These are phyloP conservation scores for Fusarium hostae DNA, from an alignment of 2,329 filamentous ascomycete species.

Conservation along the genomic window DNA sequence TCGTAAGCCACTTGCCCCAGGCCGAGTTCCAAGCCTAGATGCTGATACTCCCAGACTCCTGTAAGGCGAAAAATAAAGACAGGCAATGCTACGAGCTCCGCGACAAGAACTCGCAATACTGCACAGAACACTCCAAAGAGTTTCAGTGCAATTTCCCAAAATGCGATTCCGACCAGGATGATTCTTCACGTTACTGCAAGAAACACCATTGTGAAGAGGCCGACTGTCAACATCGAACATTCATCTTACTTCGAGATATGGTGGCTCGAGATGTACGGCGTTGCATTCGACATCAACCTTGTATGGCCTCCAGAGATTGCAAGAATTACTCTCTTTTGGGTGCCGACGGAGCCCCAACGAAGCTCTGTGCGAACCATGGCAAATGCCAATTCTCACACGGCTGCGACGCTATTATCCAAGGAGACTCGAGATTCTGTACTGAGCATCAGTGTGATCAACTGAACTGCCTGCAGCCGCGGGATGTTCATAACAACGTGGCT, in stretches of 20 bases:
- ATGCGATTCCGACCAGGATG: slow-evolving; percentile 4
- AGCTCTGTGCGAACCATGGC: slow-evolving; percentile 24
- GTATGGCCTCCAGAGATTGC: slow-evolving; percentile 12
- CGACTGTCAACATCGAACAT: neutral
- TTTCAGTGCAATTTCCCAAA: neutral
- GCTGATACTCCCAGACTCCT: slow-evolving; percentile 9
- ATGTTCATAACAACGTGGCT: neutral
- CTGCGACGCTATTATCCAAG: slow-evolving; percentile 14
- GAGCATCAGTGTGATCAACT: slow-evolving; percentile 23
- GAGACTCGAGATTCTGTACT: slow-evolving; percentile 8
- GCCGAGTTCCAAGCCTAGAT: fast-evolving
- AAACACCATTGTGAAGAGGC: slow-evolving; percentile 9
- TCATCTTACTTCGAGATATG: neutral
- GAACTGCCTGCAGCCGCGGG: slow-evolving; percentile 7
- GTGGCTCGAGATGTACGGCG: neutral
- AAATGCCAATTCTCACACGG: slow-evolving; percentile 6
- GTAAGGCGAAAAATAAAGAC: neutral
- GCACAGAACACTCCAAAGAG: slow-evolving; percentile 4
- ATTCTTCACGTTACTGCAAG: slow-evolving; percentile 3
- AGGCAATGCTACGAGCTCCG: slow-evolving; percentile 6
- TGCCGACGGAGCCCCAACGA: neutral
- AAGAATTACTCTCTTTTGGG: neutral
- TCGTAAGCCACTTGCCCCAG: neutral
- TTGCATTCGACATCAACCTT: slow-evolving; percentile 30
- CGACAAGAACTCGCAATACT: neutral